phyloP scores from a whole-genome alignment of 139 green algal species.

The Chlamydomonas asymmetrica region DNA sequence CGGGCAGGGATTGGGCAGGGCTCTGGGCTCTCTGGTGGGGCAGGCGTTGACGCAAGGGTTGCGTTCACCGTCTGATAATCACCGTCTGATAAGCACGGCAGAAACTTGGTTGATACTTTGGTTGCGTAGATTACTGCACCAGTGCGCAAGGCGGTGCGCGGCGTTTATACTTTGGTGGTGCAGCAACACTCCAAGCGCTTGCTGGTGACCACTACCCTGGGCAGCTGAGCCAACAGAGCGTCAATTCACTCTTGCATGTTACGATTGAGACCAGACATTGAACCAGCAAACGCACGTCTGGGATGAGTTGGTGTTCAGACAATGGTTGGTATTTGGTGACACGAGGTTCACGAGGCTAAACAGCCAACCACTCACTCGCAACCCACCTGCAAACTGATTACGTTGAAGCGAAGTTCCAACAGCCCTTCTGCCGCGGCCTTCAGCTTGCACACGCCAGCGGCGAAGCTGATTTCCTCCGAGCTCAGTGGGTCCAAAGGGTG shows the following conservation, averaged over 20 bases:
- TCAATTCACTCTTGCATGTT: no score
- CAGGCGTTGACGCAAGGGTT: not conserved
- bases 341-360: not conserved
- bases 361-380: not conserved
- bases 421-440: conserved; percentile 30
- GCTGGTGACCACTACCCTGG: no score
- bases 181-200: no score
- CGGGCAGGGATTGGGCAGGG: not conserved
- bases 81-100: not conserved
- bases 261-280: not conserved
- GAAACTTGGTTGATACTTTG: not conserved
- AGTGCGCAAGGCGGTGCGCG: not conserved
- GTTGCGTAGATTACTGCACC: not conserved
- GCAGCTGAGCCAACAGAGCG: no score
- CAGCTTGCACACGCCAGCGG: conserved; percentile 27
- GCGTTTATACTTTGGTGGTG: no score
- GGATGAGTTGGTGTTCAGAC: not conserved
- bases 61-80: not conserved
- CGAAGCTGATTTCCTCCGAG: conserved; percentile 42
- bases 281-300: not conserved
- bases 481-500: conserved; percentile 54
- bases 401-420: conserved; percentile 47
- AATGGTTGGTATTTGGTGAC: not conserved
- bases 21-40: not conserved
- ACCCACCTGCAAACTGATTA: conserved; percentile 44